Evolutionary conservation across 1,284 basidiomycete species (phyloP).

Genomic region (Ceratobasidium sp.): DNA sequence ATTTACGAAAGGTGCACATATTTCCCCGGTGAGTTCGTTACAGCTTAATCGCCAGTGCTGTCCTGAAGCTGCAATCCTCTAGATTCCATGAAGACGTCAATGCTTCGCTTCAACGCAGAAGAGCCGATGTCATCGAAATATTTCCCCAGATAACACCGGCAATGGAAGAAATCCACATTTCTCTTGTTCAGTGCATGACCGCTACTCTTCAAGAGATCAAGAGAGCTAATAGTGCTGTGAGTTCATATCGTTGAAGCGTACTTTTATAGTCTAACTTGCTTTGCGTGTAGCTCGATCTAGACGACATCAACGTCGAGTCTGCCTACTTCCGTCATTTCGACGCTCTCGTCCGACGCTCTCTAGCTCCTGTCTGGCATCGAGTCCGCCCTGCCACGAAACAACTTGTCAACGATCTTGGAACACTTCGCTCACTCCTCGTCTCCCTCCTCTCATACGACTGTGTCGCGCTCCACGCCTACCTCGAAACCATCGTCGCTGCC

Average conservation of each 20-base stretch:
- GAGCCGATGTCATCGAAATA: constrained; percentile 93
- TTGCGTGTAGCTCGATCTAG: constrained; percentile 81
- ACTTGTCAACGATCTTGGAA: constrained; percentile 88
- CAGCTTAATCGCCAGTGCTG: too few species aligned
- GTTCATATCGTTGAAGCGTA: constrained; percentile 47
- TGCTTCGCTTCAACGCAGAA: constrained; percentile 77
- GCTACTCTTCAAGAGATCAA: constrained; percentile 91
- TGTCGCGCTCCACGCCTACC: constrained; percentile 89
- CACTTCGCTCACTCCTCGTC: constrained; percentile 82
- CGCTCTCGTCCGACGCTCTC: constrained; percentile 84
- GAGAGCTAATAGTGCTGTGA: constrained; percentile 83
- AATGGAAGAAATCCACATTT: constrained; percentile 92
- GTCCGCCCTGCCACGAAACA: constrained; percentile 93
- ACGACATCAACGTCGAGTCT: constrained; percentile 92
- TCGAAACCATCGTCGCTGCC: constrained; percentile 88
- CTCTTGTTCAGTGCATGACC: constrained; percentile 95
- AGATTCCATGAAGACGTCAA: constrained; percentile 93
- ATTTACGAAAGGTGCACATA: constrained; percentile 86
- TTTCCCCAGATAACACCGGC: constrained; percentile 86
- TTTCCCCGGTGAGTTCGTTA: constrained; percentile 85
- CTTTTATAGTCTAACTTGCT: constrained; percentile 1
- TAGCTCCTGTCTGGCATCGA: constrained; percentile 97
- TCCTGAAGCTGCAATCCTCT: too few species aligned
- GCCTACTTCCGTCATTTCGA: constrained; percentile 97
- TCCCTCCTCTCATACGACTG: constrained; percentile 93